Base-by-base conservation (phyloP, 78 protist genomes). In the Diacronema lutheri region DNA sequence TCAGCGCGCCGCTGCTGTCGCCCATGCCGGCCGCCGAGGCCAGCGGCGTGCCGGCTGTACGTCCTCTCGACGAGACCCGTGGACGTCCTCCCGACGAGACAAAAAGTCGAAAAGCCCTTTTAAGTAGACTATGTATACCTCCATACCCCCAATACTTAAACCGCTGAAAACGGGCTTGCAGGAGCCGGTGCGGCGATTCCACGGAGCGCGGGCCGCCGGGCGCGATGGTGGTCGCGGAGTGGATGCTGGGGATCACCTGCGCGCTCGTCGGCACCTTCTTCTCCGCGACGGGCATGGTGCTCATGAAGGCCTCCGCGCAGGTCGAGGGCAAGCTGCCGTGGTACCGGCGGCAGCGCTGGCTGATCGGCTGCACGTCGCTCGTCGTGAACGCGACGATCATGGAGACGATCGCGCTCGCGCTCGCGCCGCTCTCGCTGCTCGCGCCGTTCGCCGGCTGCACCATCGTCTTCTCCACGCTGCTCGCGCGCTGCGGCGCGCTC, bases 351-450 rank as follows among this genome's bases (percentile, higher is more conserved):
- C 20, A 44, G 76, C 76, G 76, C n/a, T 68, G 76, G 76, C 1
- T 4, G 14, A 0, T 38, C 11, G 76, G 76, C 55, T 68, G 35
- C 50, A 12, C 38, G 4, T 29, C 38, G 33, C 76, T 68, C 19
- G 76, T 68, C 11, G 46, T 35, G 16, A 68, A 68, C n/a, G 76
- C 76, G 33, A 68, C 50, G 6, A 20, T 21, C 23, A 38, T 37
- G 13, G 76, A 68, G n/a, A 4, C 37, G 26, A 16, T 68, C 50
- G 76, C 76, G 25, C 37, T 23, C 46, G 46, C 35, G 14, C 37
- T 68, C 76, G 37, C 76, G 76, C 76, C 76, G 29, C 46, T 68
- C n/a, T 35, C 76, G 46, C 76, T 68, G 11, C 35, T 68, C 25
- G 76, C 50, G 5, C 76, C 76, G 55, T 68, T 68, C 29, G 76